Percentiles rank a stretch among this genome's conserved stretches.
Conservation (phyloP, 1,284 basidiomycete species). For the Agaricales sp. region DNA sequence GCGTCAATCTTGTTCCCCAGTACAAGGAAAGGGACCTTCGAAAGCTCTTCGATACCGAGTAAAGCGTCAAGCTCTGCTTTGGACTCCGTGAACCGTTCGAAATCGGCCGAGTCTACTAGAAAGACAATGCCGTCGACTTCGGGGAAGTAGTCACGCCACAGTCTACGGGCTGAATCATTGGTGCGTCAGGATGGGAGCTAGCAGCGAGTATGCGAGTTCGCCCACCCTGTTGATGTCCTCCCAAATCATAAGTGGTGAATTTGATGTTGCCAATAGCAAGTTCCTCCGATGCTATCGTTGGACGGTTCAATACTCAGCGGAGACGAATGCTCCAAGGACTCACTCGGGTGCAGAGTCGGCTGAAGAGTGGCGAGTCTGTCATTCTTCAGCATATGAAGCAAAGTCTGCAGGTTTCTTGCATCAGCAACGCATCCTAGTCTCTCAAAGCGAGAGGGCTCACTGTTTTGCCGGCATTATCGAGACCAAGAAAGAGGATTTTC, state of each 20-base stretch:
- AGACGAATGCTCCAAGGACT: constrained; percentile 14
- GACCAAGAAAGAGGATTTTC: constrained; percentile 98
- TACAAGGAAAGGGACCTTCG: constrained; percentile 96
- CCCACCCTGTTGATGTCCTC: constrained; percentile 93
- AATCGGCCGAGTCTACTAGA: constrained; percentile 95
- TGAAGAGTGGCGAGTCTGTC: constrained; percentile 96
- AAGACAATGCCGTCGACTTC: constrained; percentile 99
- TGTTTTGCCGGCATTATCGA: constrained; percentile 99
- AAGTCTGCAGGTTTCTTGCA: constrained; percentile 53
- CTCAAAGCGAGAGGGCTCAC: constrained; percentile 34
- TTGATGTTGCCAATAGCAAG: constrained; percentile 98
- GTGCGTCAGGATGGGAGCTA: background rate
- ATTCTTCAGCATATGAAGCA: constrained; percentile 99
- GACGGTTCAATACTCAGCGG: constrained; percentile 7
- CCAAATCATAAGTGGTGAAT: constrained; percentile 98
- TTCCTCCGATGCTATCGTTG: constrained; percentile 83
- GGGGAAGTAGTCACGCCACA: constrained; percentile 99
- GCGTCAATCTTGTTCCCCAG: constrained; percentile 99
- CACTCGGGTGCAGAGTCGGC: constrained; percentile 98
- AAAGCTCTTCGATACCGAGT: constrained; percentile 87
- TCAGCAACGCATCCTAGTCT: background rate
- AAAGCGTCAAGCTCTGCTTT: constrained; percentile 97
- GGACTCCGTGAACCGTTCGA: constrained; percentile 92
- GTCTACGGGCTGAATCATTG: constrained; percentile 68
- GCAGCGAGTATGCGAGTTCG: constrained; percentile 11